A percentile compares a stretch with the other conserved stretches of the same genome.
Conservation (phyloP, 805 yeast species). For the Suhomyces vadensis region DNA sequence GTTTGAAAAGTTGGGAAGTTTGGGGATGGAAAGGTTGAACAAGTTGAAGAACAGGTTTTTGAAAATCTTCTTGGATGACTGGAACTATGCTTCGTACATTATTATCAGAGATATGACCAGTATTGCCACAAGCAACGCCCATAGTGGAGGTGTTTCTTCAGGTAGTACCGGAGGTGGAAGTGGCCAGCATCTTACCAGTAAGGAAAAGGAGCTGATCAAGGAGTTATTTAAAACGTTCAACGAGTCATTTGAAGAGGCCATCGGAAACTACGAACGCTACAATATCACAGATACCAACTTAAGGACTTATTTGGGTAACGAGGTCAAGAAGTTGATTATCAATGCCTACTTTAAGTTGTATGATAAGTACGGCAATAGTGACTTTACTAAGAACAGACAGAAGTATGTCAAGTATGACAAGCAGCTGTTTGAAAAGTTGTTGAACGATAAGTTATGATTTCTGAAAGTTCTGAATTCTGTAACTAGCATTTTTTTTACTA, state of each 20-base stretch:
- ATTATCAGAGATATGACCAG: slow-evolving; percentile 77
- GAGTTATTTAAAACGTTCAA: slow-evolving; percentile 85
- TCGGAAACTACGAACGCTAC: slow-evolving; percentile 62
- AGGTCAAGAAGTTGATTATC: slow-evolving; percentile 68
- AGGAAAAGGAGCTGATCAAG: slow-evolving; percentile 78
- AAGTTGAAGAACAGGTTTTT: slow-evolving; percentile 72
- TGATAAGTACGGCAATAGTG: slow-evolving; percentile 70
- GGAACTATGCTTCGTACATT: slow-evolving; percentile 77
- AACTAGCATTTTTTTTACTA: no score
- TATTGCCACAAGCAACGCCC: slow-evolving; percentile 52
- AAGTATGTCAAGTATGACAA: slow-evolving; percentile 71
- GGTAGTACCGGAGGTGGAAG: slow-evolving; percentile 12
- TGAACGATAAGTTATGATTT: slow-evolving; percentile 17
- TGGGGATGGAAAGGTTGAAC: slow-evolving; percentile 64
- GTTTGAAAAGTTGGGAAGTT: slow-evolving; percentile 52
- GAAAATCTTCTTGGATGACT: slow-evolving; percentile 68
- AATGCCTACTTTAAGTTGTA: slow-evolving; percentile 86
- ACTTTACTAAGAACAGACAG: slow-evolving; percentile 65
- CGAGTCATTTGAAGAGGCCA: slow-evolving; percentile 75
- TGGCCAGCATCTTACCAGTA: slow-evolving; percentile 42
- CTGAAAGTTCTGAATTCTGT: no score
- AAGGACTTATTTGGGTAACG: slow-evolving; percentile 63
- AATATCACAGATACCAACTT: slow-evolving; percentile 67
- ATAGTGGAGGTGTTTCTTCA: slow-evolving; percentile 25
- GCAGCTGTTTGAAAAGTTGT: slow-evolving; percentile 40